A percentile compares a stretch with the other conserved stretches of the same genome.
These are phyloP conservation scores for Phytophthora megakarya DNA, from an alignment of 352 stramenopile genomes.

Conservation along the genomic window DNA sequence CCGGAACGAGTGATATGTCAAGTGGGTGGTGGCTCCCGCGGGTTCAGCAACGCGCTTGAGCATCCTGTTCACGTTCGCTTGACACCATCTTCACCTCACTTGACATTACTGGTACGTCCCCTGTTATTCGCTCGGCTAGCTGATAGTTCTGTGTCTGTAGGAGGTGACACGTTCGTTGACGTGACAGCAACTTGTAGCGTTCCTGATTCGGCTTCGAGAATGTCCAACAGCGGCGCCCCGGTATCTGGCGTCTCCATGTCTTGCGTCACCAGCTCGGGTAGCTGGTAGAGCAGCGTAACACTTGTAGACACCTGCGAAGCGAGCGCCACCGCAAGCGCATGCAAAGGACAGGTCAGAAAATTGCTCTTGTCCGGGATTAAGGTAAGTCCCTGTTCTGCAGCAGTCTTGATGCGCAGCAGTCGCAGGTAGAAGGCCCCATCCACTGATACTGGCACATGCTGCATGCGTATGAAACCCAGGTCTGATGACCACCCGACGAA, in stretches of 20 bases:
- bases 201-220: too few relatives aligned
- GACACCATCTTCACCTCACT: too few relatives aligned
- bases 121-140: too few relatives aligned
- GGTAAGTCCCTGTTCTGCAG: slow-evolving; percentile 32
- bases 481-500: slow-evolving; percentile 38
- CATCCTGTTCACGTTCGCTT: slow-evolving; percentile 32
- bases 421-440: slow-evolving; percentile 28
- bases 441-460: slow-evolving; percentile 25
- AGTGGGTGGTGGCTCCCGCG: slow-evolving; percentile 2
- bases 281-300: slow-evolving; percentile 6
- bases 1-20: slow-evolving; percentile 38
- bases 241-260: too few relatives aligned
- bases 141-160: too few relatives aligned
- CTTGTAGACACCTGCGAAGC: slow-evolving; percentile 17
- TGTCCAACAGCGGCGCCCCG: too few relatives aligned
- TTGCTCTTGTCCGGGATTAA: slow-evolving; percentile 24
- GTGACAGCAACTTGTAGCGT: too few relatives aligned
- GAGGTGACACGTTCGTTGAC: too few relatives aligned
- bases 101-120: too few relatives aligned
- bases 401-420: slow-evolving; percentile 36
- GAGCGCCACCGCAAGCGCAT: slow-evolving; percentile 18
- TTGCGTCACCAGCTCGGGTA: neutral
- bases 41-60: slow-evolving; percentile 10
- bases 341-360: slow-evolving; percentile 27
- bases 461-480: slow-evolving; percentile 23